phyloP scores from a whole-genome alignment of 2,329 filamentous ascomycete genomes.

The Daldinia eschscholtzii region DNA sequence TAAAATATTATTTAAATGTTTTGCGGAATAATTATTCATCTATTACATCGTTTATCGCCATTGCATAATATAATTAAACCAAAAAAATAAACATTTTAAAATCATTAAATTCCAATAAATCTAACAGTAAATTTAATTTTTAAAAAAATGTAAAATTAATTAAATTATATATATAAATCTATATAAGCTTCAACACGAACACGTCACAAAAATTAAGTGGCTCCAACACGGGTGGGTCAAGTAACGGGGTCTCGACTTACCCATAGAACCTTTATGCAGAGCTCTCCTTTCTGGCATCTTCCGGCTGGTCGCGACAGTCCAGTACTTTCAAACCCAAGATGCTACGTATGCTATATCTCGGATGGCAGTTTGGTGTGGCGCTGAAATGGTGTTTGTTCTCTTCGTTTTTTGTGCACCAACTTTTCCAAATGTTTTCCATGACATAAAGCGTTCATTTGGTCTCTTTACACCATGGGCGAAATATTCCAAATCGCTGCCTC shows the following conservation, averaged over 20 bases:
- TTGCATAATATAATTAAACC: neutral
- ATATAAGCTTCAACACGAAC: neutral
- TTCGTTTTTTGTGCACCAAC: conserved; percentile 4
- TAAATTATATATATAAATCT: neutral
- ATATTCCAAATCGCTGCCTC: neutral
- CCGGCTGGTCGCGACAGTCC: neutral
- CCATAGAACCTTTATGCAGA: neutral
- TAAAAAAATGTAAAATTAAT: neutral
- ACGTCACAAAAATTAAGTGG: neutral
- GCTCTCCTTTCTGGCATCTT: conserved; percentile 1
- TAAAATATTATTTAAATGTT: neutral
- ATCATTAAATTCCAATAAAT: neutral
- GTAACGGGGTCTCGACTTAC: no score
- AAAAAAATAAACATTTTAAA: conserved; percentile 2
- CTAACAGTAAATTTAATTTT: neutral
- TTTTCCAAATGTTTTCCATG: neutral
- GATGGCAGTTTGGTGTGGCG: conserved; percentile 1
- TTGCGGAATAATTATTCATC: neutral
- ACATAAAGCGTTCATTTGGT: neutral
- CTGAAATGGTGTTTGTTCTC: conserved; percentile 1
- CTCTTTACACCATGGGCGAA: neutral
- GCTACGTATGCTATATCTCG: conserved; percentile 4
- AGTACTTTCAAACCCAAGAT: neutral
- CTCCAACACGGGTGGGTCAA: neutral
- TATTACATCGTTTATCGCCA: neutral